phyloP scores from a whole-genome alignment of 2,329 filamentous ascomycete species.

The Cladosporium sp. region DNA sequence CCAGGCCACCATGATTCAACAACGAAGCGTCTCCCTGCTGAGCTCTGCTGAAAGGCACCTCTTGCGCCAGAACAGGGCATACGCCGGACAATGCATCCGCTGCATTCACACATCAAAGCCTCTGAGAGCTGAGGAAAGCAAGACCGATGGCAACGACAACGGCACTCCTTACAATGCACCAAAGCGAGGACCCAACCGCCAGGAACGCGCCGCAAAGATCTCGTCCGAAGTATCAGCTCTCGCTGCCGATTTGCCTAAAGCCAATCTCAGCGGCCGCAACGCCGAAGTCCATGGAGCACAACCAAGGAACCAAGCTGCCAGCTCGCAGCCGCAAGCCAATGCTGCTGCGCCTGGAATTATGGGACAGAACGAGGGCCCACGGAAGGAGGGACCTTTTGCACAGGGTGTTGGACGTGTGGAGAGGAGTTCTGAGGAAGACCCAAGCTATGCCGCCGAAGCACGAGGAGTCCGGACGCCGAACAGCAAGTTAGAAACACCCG shows the following conservation, averaged over 20 bases:
- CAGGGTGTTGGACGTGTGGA: slow-evolving; percentile 15
- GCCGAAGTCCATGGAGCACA: slow-evolving; percentile 8
- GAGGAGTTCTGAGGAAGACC: neutral
- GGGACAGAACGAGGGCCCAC: slow-evolving; percentile 20
- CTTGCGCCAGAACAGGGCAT: slow-evolving; percentile 18
- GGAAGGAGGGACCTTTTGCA: slow-evolving; percentile 20
- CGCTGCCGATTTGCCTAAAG: slow-evolving; percentile 12
- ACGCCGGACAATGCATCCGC: slow-evolving; percentile 19
- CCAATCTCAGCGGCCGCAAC: slow-evolving; percentile 4
- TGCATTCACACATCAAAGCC: slow-evolving; percentile 21
- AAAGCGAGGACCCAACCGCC: slow-evolving; percentile 19
- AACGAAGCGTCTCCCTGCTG: slow-evolving; percentile 8
- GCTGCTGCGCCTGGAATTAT: slow-evolving; percentile 16
- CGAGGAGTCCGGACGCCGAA: slow-evolving; percentile 12
- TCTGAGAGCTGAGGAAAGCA: slow-evolving; percentile 9
- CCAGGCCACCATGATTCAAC: slow-evolving; percentile 1
- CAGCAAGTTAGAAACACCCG: slow-evolving; percentile 11
- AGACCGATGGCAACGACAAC: neutral
- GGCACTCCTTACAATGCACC: slow-evolving; percentile 16
- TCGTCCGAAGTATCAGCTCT: slow-evolving; percentile 25
- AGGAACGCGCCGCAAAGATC: slow-evolving; percentile 25
- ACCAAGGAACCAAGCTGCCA: neutral
- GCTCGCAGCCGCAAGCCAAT: slow-evolving; percentile 9
- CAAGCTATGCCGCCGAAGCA: neutral
- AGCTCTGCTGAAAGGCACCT: slow-evolving; percentile 18